Percentiles rank a stretch among this genome's conserved stretches.
phyloP scores from a whole-genome alignment of 2,329 filamentous ascomycete species.

The Fusarium solani-melongenae region DNA sequence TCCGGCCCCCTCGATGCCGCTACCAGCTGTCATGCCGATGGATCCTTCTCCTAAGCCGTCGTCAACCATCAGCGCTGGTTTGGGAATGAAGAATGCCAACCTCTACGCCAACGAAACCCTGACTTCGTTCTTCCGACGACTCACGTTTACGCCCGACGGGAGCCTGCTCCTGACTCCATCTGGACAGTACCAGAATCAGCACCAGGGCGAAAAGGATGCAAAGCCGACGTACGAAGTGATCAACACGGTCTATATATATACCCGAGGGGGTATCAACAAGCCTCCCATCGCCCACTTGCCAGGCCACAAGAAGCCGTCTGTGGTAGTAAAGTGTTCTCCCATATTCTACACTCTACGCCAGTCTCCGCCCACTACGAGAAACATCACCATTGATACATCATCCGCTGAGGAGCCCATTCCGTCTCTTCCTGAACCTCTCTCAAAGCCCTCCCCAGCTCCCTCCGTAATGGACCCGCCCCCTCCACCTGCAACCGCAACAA shows the following conservation, averaged over 20 bases:
- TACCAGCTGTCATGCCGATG: conserved; percentile 95
- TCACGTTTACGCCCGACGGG: conserved; percentile 95
- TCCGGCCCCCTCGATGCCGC: conserved; percentile 90
- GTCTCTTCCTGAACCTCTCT: conserved; percentile 84
- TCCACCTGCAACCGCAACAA: conserved; percentile 61
- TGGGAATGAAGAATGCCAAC: conserved; percentile 83
- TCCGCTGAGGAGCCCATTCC: conserved; percentile 86
- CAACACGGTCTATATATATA: conserved; percentile 99
- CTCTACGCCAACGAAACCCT: conserved; percentile 97
- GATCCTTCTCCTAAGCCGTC: conserved; percentile 85
- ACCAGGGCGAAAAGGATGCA: conserved; percentile 71
- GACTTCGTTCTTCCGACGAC: conserved; percentile 93
- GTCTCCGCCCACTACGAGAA: conserved; percentile 75
- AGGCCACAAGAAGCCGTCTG: conserved; percentile 97
- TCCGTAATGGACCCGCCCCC: conserved; percentile 88
- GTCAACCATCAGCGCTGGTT: conserved; percentile 62
- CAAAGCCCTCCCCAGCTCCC: conserved; percentile 66
- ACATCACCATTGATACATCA: conserved; percentile 95
- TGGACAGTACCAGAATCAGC: conserved; percentile 90
- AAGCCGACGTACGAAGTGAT: conserved; percentile 87
- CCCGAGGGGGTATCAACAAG: conserved; percentile 94
- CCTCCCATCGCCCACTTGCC: conserved; percentile 94
- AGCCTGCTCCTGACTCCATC: conserved; percentile 94
- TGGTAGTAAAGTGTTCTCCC: conserved; percentile 94
- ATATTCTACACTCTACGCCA: conserved; percentile 85